Conservation (phyloP, 1,284 basidiomycete genomes). For the Rhodotorula sp. region DNA sequence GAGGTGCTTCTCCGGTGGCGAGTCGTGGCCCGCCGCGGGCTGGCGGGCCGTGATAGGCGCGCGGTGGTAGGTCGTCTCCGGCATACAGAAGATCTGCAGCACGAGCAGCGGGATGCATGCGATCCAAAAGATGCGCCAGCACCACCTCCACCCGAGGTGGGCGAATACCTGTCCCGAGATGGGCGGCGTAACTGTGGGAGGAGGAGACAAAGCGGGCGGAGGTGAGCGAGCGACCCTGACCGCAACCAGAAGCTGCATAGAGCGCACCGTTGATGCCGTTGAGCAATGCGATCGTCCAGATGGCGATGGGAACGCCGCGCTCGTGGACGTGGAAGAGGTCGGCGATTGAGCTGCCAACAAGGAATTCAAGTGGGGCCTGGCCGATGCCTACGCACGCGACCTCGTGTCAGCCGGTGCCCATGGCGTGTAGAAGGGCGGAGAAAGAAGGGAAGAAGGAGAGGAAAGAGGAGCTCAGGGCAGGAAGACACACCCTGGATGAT, state of each 20-base stretch:
- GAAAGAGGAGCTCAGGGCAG: too few relatives aligned
- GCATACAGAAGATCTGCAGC: constrained; percentile 18
- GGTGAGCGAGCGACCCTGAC: neutral
- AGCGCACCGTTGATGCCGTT: constrained; percentile 10
- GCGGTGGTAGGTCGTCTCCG: constrained; percentile 20
- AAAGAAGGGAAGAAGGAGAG: too few relatives aligned
- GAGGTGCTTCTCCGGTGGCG: constrained; percentile 1
- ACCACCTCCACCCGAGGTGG: neutral
- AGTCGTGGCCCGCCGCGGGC: neutral
- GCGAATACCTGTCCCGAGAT: neutral
- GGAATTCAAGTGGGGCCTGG: constrained; percentile 1
- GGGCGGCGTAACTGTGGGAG: neutral
- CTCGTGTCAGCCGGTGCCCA: too few relatives aligned
- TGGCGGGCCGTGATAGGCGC: neutral
- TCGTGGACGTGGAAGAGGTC: constrained; percentile 25
- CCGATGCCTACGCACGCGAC: neutral
- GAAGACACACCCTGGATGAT: constrained; percentile 3
- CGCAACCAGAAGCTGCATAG: neutral
- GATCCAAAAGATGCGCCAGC: constrained; percentile 10
- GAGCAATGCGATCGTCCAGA: constrained; percentile 19
- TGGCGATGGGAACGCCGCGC: constrained; percentile 2
- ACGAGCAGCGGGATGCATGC: constrained; percentile 9
- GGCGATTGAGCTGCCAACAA: constrained; percentile 3
- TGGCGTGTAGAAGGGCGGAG: too few relatives aligned
- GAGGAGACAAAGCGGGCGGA: neutral